phyloP scores from a whole-genome alignment of 1,139 yeast species.

The Pneumocystis oryctolagi region DNA sequence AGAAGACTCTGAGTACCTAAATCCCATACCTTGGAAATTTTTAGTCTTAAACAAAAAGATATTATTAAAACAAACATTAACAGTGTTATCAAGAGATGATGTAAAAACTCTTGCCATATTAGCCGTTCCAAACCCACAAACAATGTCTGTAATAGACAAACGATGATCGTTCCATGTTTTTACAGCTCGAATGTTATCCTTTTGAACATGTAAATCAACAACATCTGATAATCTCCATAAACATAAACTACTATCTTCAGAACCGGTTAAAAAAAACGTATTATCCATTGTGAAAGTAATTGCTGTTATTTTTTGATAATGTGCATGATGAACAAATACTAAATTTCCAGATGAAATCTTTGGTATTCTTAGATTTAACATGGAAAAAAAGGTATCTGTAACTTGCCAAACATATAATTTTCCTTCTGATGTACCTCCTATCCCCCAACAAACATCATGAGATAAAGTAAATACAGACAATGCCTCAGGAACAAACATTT shows the following conservation, averaged over 20 bases:
- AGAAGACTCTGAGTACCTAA: slow-evolving; percentile 29
- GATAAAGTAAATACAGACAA: slow-evolving; percentile 43
- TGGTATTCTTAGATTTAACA: background rate
- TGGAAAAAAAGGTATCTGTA: background rate
- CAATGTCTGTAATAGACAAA: slow-evolving; percentile 52
- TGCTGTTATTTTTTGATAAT: slow-evolving; percentile 59
- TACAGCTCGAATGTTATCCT: slow-evolving; percentile 29
- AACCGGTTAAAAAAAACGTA: slow-evolving; percentile 55
- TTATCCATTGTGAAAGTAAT: slow-evolving; percentile 52
- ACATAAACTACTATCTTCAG: slow-evolving; percentile 64
- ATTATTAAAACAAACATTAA: slow-evolving; percentile 31
- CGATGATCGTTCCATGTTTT: slow-evolving; percentile 59
- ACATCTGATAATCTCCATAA: slow-evolving; percentile 62
- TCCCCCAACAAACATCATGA: slow-evolving; percentile 40
- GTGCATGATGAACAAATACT: slow-evolving; percentile 61
- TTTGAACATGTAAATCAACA: slow-evolving; percentile 26
- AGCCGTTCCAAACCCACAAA: slow-evolving; percentile 36
- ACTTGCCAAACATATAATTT: slow-evolving; percentile 64
- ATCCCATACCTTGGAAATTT: slow-evolving; percentile 21
- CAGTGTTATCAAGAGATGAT: slow-evolving; percentile 59
- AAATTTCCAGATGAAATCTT: slow-evolving; percentile 59
- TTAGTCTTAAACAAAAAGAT: background rate
- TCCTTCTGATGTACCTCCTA: slow-evolving; percentile 57
- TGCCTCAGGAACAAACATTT: slow-evolving; percentile 74
- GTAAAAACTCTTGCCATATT: slow-evolving; percentile 56